phyloP scores from a whole-genome alignment of 257 asterid genomes.

The Catharanthus roseus region DNA sequence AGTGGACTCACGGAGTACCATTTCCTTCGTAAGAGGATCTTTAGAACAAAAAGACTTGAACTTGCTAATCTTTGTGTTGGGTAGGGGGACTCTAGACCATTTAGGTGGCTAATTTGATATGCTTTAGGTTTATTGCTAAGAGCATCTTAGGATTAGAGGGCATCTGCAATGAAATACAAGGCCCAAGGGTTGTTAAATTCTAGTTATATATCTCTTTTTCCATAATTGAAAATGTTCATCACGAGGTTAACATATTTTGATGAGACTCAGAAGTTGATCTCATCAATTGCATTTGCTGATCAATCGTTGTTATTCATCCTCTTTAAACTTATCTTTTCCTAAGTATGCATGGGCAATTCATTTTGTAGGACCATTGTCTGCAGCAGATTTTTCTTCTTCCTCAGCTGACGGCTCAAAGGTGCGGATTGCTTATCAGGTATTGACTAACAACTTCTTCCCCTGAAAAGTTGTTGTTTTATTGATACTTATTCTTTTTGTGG shows the following conservation, averaged over 20 bases:
- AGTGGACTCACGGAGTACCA: neutral
- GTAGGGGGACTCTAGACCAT: neutral
- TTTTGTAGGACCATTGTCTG: slow-evolving; percentile 75
- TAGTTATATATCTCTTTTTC: neutral
- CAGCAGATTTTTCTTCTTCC: slow-evolving; percentile 33
- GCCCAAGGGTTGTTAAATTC: neutral
- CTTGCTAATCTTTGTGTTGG: neutral
- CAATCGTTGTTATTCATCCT: neutral
- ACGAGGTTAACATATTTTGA: neutral
- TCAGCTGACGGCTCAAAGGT: slow-evolving; percentile 47
- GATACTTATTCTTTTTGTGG: neutral
- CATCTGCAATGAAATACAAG: neutral
- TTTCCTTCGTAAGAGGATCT: neutral
- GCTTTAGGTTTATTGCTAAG: neutral
- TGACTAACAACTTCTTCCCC: neutral
- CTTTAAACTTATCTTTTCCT: neutral
- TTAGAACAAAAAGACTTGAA: neutral
- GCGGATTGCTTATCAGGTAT: slow-evolving; percentile 93
- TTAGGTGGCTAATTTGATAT: neutral
- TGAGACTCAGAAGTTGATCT: neutral
- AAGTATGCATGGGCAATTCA: neutral
- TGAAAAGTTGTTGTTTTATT: neutral
- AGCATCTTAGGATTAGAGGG: neutral
- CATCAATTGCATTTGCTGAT: neutral
- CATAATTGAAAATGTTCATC: neutral